Conservation (phyloP, 768 basidiomycete genomes). For the Suillus brevipes region DNA sequence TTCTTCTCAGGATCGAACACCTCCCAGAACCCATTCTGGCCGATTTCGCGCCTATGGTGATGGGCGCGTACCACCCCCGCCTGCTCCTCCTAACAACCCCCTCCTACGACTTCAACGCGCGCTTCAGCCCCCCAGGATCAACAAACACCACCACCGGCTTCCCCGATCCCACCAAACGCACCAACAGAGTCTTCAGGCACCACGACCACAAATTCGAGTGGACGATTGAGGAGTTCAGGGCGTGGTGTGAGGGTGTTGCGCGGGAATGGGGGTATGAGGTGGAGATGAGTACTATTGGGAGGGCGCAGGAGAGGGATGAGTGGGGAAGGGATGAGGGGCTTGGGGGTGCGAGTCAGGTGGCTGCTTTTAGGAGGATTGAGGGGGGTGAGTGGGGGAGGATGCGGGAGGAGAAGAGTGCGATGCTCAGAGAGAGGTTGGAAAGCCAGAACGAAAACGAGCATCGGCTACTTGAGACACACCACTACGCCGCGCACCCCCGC, state of each 20-base stretch:
- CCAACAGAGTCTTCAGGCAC: constrained; percentile 75
- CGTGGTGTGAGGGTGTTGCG: constrained; percentile 60
- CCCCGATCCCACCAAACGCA: constrained; percentile 75
- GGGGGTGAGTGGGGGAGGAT: constrained; percentile 27
- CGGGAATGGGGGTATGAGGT: constrained; percentile 74
- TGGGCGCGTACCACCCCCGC: constrained; percentile 77
- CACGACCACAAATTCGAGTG: constrained; percentile 89
- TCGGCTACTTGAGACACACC: constrained; percentile 45
- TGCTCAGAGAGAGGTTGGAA: constrained; percentile 12
- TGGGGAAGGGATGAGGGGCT: constrained; percentile 70
- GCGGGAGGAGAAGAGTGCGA: constrained; percentile 31
- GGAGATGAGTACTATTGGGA: constrained; percentile 58
- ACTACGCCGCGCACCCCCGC: constrained; percentile 51
- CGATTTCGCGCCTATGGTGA: constrained; percentile 65
- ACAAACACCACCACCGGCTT: constrained; percentile 46
- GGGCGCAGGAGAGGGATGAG: constrained; percentile 57
- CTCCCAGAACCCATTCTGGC: constrained; percentile 57
- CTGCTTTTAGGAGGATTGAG: constrained; percentile 56
- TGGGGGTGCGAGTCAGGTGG: constrained; percentile 69
- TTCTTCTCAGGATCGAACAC: too few species aligned
- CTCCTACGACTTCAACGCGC: constrained; percentile 78
- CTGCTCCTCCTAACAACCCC: constrained; percentile 82
- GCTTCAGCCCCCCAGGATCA: constrained; percentile 60
- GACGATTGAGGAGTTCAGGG: constrained; percentile 71
- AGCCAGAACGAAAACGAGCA: constrained; percentile 39